These are phyloP conservation scores for Phyllosticta paracitricarpa DNA, from an alignment of 2,329 filamentous ascomycete species.

Conservation along the genomic window DNA sequence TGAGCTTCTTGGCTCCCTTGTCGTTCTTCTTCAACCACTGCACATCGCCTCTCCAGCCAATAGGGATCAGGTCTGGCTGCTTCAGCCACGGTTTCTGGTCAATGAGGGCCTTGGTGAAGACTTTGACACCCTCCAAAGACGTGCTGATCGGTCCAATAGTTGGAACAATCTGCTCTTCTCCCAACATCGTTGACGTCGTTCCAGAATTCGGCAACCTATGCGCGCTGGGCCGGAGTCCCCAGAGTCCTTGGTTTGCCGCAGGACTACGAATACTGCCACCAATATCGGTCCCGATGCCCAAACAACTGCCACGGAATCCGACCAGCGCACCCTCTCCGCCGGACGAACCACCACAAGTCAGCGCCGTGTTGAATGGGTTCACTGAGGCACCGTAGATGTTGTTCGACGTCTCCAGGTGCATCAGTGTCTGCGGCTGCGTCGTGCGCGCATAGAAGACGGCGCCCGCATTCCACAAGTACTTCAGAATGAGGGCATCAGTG, in stretches of 20 bases:
- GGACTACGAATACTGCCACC: conserved; percentile 11
- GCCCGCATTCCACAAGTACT: conserved; percentile 27
- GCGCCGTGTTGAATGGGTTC: conserved; percentile 43
- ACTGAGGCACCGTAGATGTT: conserved; percentile 43
- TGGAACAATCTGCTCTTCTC: conserved; percentile 36
- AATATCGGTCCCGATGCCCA: conserved; percentile 37
- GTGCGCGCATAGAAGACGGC: conserved; percentile 45
- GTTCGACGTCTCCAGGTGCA: conserved; percentile 42
- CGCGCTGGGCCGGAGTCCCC: conserved; percentile 23
- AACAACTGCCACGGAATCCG: conserved; percentile 39
- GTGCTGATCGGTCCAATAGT: conserved; percentile 47
- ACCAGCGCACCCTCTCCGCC: conserved; percentile 49
- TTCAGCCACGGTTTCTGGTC: conserved; percentile 44
- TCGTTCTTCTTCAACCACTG: conserved; percentile 10
- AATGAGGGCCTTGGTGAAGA: conserved; percentile 46
- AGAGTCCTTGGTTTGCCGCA: conserved; percentile 10
- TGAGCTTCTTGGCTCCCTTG: conserved; percentile 32
- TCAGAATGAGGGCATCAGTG: conserved; percentile 15
- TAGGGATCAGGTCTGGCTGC: conserved; percentile 49
- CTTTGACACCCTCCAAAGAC: conserved; percentile 40
- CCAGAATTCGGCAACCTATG: conserved; percentile 31
- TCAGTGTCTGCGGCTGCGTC: conserved; percentile 45
- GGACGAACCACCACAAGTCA: conserved; percentile 44
- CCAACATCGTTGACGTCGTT: conserved; percentile 28
- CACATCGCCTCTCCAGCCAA: conserved; percentile 41